Evolutionary conservation across 495 filamentous ascomycete species (phyloP), one percentile per base, ranked within the genome.

Genomic region (Delitschia confertaspora): DNA sequence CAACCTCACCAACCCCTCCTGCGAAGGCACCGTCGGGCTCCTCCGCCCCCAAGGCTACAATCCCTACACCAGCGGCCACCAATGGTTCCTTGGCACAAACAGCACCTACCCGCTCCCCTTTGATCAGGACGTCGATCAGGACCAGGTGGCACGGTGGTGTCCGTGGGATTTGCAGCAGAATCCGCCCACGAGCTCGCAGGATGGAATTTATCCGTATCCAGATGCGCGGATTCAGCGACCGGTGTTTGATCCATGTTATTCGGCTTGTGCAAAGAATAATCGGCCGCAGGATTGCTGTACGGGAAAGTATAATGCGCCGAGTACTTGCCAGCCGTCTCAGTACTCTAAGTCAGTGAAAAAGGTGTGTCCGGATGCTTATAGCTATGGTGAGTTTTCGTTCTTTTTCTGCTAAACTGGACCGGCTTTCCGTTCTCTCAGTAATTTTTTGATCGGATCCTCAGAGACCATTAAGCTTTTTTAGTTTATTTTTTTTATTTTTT

Each of bases 321-420:
- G 64, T 26, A 62, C 59, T 8, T 88, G 83, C 64, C 53, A 61
- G 48, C 79, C 82, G 5, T 72, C 69, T 33, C 45, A 69, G 17
- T 89, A 86, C 58, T 75, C 72, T 41, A 68, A 59, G 43, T 58
- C 64, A 14, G 80, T 80, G 22, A 89, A 89, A 69, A 61, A 46
- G 13, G 72, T 87, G 11, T 89, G 84, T 60, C 84, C 84, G 2
- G 84, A 89, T 62, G 84, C 83, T 13, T 89, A 88, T 60, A 82
- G 77, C 55, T 89, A 73, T 56, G 68, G 66, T 70, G 53, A 31
- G 65, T 53, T 30, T 9, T 2, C 33, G 6, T 16, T 35, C 11
- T 9, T 35, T 14, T n/a, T n/a, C n/a, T n/a, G n/a, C n/a, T n/a
- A n/a, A n/a, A n/a, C n/a, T n/a, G n/a, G n/a, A n/a, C n/a, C n/a